Evolutionary conservation across 805 yeast species (phyloP).

Genomic region (Candida tallmaniae): DNA sequence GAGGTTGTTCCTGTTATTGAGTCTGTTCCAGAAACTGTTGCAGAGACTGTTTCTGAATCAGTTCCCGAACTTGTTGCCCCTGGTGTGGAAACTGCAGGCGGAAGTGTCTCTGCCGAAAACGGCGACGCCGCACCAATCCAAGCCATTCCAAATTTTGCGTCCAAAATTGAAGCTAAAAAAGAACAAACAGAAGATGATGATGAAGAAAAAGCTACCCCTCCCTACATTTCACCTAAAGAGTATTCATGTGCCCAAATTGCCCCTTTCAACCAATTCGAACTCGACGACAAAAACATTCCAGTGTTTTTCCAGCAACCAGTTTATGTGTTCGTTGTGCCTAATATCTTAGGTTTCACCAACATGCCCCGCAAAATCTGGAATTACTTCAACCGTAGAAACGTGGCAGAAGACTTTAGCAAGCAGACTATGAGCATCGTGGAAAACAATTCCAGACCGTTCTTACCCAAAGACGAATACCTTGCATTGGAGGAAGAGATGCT

Average conservation of each 20-base stretch:
- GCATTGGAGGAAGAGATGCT: slow-evolving; percentile 67
- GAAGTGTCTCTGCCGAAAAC: neutral
- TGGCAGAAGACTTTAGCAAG: slow-evolving; percentile 61
- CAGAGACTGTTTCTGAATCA: neutral
- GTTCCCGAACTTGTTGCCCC: neutral
- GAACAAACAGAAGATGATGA: slow-evolving; percentile 22
- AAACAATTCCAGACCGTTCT: slow-evolving; percentile 53
- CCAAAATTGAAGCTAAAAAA: neutral
- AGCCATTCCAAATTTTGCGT: no score
- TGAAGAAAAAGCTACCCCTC: slow-evolving; percentile 48
- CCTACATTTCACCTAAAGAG: slow-evolving; percentile 59
- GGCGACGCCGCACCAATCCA: slow-evolving; percentile 1
- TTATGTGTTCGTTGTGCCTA: slow-evolving; percentile 70
- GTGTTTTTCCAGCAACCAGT: slow-evolving; percentile 74
- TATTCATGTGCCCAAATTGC: slow-evolving; percentile 49
- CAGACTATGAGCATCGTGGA: slow-evolving; percentile 49
- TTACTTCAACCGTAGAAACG: slow-evolving; percentile 68
- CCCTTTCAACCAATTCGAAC: slow-evolving; percentile 40
- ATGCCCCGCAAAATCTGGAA: slow-evolving; percentile 75
- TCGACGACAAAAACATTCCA: slow-evolving; percentile 42
- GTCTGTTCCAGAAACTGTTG: neutral
- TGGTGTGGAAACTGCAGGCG: neutral
- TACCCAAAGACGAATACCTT: slow-evolving; percentile 35
- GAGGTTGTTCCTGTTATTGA: slow-evolving; percentile 2
- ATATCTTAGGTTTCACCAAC: slow-evolving; percentile 70